These are phyloP conservation scores for Linnemannia hyalina DNA, from an alignment of 192 early-diverging fungal genomes.

Conservation along the genomic window DNA sequence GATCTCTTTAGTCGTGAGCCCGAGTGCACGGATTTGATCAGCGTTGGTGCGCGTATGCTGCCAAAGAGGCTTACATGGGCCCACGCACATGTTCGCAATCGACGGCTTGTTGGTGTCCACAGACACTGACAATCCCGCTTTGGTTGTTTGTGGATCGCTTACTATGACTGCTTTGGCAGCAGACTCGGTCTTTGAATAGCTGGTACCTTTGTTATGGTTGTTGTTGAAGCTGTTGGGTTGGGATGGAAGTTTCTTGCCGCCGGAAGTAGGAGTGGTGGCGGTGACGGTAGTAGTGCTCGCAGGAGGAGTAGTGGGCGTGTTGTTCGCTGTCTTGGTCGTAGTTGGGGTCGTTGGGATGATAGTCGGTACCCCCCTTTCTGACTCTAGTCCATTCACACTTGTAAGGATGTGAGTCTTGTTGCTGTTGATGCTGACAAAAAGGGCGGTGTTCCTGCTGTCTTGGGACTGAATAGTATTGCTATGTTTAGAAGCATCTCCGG, in stretches of 20 bases:
- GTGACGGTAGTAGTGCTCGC: not conserved
- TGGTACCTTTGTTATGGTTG: not conserved
- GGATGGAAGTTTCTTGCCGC: not conserved
- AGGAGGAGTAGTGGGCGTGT: not conserved
- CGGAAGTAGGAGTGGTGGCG: not conserved
- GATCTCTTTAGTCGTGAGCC: slow-evolving; percentile 28
- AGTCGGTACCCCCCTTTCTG: not conserved
- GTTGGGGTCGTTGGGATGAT: not conserved
- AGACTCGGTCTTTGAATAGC: not conserved
- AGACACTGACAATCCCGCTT: not conserved
- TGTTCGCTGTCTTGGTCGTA: no score
- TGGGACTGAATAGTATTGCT: slow-evolving; percentile 29
- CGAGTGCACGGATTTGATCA: slow-evolving; percentile 31
- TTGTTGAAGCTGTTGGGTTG: not conserved
- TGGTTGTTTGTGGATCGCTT: not conserved
- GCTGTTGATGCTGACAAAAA: not conserved
- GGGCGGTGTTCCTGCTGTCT: not conserved
- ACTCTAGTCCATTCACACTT: not conserved
- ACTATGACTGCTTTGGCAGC: not conserved
- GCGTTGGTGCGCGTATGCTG: slow-evolving; percentile 41
- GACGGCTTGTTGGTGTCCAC: not conserved
- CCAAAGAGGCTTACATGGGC: slow-evolving; percentile 37
- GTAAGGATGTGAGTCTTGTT: not conserved
- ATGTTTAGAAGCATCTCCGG: slow-evolving; percentile 6
- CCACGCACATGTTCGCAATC: slow-evolving; percentile 6